Evolutionary conservation across 2,329 filamentous ascomycete genomes (phyloP).

Genomic region (Cercospora brassicicola): DNA sequence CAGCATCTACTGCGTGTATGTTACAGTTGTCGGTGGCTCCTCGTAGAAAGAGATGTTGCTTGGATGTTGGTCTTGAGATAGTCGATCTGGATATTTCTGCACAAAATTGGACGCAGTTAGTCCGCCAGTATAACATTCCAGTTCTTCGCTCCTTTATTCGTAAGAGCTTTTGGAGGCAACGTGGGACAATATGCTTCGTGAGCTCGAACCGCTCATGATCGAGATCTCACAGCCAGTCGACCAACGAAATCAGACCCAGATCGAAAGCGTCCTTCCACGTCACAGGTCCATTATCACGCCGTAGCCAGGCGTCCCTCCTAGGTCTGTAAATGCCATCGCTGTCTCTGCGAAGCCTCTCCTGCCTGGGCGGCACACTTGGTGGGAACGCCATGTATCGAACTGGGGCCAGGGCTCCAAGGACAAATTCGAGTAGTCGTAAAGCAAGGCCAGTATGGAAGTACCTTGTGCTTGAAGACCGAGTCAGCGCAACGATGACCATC

Average conservation of each 20-base stretch:
- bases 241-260: not conserved
- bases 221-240: not conserved
- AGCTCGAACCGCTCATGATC: too few relatives aligned
- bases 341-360: not conserved
- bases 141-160: too few relatives aligned
- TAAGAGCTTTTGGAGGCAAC: too few relatives aligned
- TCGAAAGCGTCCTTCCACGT: slow-evolving; percentile 3
- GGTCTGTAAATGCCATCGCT: not conserved
- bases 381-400: slow-evolving; percentile 14
- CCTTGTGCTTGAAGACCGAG: not conserved
- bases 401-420: slow-evolving; percentile 1
- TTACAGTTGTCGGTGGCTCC: not conserved
- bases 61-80: not conserved
- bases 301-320: not conserved
- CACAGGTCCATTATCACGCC: not conserved
- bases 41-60: not conserved
- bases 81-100: not conserved
- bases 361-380: not conserved
- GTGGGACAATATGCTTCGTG: too few relatives aligned
- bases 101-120: not conserved
- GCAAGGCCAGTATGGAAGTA: slow-evolving; percentile 10
- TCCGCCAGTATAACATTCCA: too few relatives aligned
- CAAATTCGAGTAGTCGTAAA: slow-evolving; percentile 4
- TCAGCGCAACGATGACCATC: not conserved
- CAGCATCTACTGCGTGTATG: slow-evolving; percentile 22